A percentile compares a stretch with the other conserved stretches of the same genome.
phyloP scores from a whole-genome alignment of 1,284 basidiomycete genomes.

The Apiotrichum domesticum region DNA sequence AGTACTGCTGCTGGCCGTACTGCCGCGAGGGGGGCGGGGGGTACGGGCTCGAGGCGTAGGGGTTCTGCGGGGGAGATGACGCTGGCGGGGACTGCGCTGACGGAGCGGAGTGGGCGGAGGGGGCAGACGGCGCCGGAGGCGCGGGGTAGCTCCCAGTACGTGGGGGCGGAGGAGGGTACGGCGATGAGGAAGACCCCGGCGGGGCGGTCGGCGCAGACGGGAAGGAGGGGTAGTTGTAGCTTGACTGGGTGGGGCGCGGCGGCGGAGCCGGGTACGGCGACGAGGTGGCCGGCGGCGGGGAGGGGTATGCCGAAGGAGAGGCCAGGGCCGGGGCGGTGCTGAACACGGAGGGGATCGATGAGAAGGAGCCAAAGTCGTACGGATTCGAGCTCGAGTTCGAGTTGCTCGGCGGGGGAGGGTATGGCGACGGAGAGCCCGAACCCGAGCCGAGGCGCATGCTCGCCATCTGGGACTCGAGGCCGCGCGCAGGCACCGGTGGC shows the following conservation, averaged over 20 bases:
- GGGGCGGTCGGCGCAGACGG: slow-evolving; percentile 12
- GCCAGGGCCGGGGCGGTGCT: slow-evolving; percentile 2
- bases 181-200: slow-evolving; percentile 13
- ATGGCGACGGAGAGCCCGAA: slow-evolving; percentile 16
- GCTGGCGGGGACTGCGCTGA: neutral
- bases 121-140: slow-evolving; percentile 21
- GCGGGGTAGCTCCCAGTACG: slow-evolving; percentile 4
- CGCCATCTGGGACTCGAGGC: slow-evolving; percentile 31
- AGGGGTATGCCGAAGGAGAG: slow-evolving; percentile 6
- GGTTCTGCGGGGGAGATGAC: slow-evolving; percentile 1
- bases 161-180: slow-evolving; percentile 12
- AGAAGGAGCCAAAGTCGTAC: slow-evolving; percentile 37
- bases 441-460: slow-evolving; percentile 19
- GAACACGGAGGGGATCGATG: slow-evolving; percentile 30
- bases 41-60: slow-evolving; percentile 8
- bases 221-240: slow-evolving; percentile 4
- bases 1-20: no score
- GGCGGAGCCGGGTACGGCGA: slow-evolving; percentile 14
- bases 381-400: slow-evolving; percentile 24
- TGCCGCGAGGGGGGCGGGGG: slow-evolving; percentile 7
- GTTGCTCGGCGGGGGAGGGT: slow-evolving; percentile 22
- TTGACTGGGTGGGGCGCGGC: slow-evolving; percentile 21
- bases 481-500: slow-evolving; percentile 17
- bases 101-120: slow-evolving; percentile 9
- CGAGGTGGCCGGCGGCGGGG: slow-evolving; percentile 8